phyloP scores from a whole-genome alignment of 441 rosid species.

The Adansonia madagascariensis region DNA sequence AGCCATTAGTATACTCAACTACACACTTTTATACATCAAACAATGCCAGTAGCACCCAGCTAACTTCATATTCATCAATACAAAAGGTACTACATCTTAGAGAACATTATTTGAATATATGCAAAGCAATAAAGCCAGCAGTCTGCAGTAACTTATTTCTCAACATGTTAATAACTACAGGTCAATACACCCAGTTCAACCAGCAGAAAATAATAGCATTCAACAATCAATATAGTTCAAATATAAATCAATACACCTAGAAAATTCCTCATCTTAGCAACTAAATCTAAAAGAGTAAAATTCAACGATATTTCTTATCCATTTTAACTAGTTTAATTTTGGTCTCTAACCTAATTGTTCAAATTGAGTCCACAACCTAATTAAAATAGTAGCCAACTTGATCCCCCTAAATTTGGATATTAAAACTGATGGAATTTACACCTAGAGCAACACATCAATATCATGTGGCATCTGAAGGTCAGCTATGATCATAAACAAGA shows the following conservation, averaged over 20 bases:
- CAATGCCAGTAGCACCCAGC: not conserved
- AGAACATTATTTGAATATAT: slow-evolving; percentile 13
- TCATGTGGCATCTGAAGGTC: not conserved
- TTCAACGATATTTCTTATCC: not conserved
- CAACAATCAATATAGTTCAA: not conserved
- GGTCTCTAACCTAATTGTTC: slow-evolving; percentile 5
- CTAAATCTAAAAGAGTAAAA: not conserved
- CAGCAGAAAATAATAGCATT: not conserved
- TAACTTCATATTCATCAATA: not conserved
- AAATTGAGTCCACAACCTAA: not conserved
- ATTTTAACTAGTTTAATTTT: slow-evolving; percentile 14
- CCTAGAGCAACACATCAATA: not conserved
- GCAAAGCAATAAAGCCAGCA: not conserved
- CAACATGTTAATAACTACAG: not conserved
- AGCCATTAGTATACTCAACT: not conserved
- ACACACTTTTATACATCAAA: not conserved
- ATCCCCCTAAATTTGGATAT: not conserved
- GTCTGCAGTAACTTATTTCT: slow-evolving; percentile 1
- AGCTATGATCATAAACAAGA: not conserved
- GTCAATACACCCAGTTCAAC: not conserved
- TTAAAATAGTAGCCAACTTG: not conserved
- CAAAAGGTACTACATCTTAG: slow-evolving; percentile 6
- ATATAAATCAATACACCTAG: slow-evolving; percentile 1
- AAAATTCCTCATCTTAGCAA: slow-evolving; percentile 1
- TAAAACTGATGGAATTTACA: not conserved